Evolutionary conservation across 108 stramenopile genomes (phyloP).

Genomic region (Nitzschia sp.): DNA sequence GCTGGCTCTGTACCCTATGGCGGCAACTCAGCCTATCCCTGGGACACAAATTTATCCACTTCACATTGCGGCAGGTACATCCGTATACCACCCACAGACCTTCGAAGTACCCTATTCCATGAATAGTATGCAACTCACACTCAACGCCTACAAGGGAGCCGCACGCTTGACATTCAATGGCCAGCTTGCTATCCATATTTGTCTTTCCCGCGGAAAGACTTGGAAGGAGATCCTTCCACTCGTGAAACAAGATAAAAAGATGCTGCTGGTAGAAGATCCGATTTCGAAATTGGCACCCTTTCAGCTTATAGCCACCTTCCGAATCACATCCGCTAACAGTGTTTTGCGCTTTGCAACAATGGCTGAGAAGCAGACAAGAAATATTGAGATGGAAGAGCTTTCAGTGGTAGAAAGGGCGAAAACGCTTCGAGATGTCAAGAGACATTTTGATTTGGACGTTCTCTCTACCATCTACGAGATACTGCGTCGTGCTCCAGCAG

Average conservation of each 20-base stretch:
- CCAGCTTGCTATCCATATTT: conserved; percentile 30
- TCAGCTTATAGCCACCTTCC: conserved; percentile 24
- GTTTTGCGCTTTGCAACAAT: conserved; percentile 8
- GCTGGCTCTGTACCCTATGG: conserved; percentile 15
- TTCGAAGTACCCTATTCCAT: conserved; percentile 29
- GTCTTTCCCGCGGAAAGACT: conserved; percentile 23
- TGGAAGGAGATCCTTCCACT: conserved; percentile 30
- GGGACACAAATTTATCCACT: conserved; percentile 27
- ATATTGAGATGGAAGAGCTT: conserved; percentile 12
- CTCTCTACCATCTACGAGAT: conserved; percentile 10
- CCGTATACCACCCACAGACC: conserved; percentile 22
- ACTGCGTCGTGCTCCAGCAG: not conserved
- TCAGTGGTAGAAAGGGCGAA: conserved; percentile 12
- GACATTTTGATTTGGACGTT: not conserved
- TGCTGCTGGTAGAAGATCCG: conserved; percentile 17
- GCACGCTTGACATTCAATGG: conserved; percentile 24
- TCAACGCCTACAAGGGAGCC: conserved; percentile 38
- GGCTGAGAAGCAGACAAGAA: conserved; percentile 16
- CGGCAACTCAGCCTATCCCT: conserved; percentile 26
- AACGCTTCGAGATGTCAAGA: not conserved
- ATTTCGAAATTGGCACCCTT: conserved; percentile 28
- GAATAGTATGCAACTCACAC: conserved; percentile 33
- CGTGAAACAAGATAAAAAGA: conserved; percentile 9
- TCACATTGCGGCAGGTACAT: conserved; percentile 32
- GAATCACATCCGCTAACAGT: conserved; percentile 14